Evolutionary conservation across 2,329 filamentous ascomycete genomes (phyloP).

Genomic region (Colletotrichum sp.): DNA sequence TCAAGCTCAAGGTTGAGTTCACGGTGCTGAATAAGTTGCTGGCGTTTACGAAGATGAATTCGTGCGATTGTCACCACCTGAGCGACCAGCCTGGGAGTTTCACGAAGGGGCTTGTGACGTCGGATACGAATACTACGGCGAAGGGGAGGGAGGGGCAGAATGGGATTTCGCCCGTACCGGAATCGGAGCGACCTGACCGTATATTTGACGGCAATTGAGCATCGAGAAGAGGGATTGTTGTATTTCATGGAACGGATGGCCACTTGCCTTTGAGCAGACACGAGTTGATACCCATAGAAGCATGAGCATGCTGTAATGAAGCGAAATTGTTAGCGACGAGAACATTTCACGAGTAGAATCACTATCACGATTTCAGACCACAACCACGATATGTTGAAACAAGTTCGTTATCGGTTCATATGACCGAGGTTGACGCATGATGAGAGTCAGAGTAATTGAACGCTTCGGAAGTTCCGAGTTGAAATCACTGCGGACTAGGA

Average conservation of each 20-base stretch:
- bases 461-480: neutral
- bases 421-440: neutral
- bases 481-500: neutral
- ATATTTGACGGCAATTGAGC: conserved; percentile 6
- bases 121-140: neutral
- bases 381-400: neutral
- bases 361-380: neutral
- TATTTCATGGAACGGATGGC: neutral
- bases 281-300: neutral
- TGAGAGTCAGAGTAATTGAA: neutral
- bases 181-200: neutral
- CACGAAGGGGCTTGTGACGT: neutral
- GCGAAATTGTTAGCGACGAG: neutral
- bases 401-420: neutral
- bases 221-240: neutral
- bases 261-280: neutral
- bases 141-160: neutral
- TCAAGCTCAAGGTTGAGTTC: conserved; percentile 47
- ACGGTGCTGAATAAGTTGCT: conserved; percentile 45
- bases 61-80: conserved; percentile 9
- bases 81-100: neutral
- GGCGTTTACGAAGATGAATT: conserved; percentile 11
- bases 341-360: neutral
- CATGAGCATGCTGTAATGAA: neutral
- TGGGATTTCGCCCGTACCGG: neutral